phyloP scores from a whole-genome alignment of 176 grass and related monocot species.

The Chrysopogon serrulatus region DNA sequence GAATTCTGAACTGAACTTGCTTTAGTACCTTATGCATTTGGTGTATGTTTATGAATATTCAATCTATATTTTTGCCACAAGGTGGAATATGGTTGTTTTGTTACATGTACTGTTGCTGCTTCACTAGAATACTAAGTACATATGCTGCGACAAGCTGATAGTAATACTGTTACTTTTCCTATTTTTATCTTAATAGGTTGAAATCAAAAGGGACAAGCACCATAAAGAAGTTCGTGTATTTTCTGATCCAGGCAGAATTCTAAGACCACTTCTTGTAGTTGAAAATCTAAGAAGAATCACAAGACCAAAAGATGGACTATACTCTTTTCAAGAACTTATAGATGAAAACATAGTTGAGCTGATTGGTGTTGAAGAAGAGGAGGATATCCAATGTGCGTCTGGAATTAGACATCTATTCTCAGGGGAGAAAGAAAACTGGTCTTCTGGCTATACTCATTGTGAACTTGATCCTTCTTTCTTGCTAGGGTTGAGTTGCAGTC shows the following conservation, averaged over 20 bases:
- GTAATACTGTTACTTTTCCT: constrained; percentile 22
- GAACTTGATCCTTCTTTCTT: constrained; percentile 87
- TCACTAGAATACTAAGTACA: neutral
- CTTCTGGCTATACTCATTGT: constrained; percentile 62
- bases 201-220: constrained; percentile 75
- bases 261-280: constrained; percentile 83
- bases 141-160: neutral
- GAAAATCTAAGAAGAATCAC: constrained; percentile 67
- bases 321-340: constrained; percentile 64
- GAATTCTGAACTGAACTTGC: neutral
- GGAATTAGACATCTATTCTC: constrained; percentile 64
- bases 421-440: constrained; percentile 21
- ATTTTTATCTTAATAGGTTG: constrained; percentile 53
- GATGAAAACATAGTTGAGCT: constrained; percentile 79
- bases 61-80: neutral
- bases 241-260: constrained; percentile 77
- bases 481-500: constrained; percentile 75
- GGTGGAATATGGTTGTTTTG: neutral
- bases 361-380: constrained; percentile 86
- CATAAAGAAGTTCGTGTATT: constrained; percentile 80
- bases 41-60: neutral
- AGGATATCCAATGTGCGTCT: constrained; percentile 64
- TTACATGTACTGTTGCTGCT: neutral
- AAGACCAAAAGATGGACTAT: constrained; percentile 40
- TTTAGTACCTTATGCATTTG: neutral